Base-by-base conservation (phyloP, 306 rosid genomes). In the Clitoria ternatea region DNA sequence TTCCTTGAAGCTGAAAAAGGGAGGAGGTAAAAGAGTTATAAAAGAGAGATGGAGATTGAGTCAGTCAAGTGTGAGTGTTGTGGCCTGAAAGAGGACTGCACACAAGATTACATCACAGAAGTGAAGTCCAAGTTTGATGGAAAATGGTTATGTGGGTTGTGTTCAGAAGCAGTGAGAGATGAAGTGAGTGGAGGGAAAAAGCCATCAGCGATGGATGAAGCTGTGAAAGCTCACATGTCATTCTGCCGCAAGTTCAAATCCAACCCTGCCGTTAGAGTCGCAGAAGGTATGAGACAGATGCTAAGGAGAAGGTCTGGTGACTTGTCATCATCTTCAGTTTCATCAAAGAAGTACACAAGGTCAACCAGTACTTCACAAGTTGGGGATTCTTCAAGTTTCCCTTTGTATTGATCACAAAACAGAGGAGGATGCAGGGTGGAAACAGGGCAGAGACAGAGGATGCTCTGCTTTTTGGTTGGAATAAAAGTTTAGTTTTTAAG, bases 241-340 rank as follows among this genome's bases (percentile, higher is more conserved):
- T 95, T 95, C 80, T 95, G 99, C 56, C 77, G 96, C 2, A 95
- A 95, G 77, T 85, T 89, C 81, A 87, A 87, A 67, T 81, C 99
- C 0, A 95, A 95, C 61, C 99, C 99, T 7, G 99, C 99, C 0
- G 88, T 88, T 67, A 78, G 89, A 66, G 99, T 95, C 0, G 95
- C 99, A 3, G 99, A 95, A 50, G 99, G 99, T 15, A 95, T 95
- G 96, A 87, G 97, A 73, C 96, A 90, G 86, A 91, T 95, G 86
- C 91, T 95, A 0, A 75, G 99, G 71, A 86, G 96, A 77, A 87
- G 97, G 55, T 95, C 99, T 7, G 80, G 79, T 8, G 90, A 86
- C 12, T 26, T 77, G 56, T 80, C 97, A 24, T 49, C 72, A 2
- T 67, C 91, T 0, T 5, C 88, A 6, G 2, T 82, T 27, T 72